Evolutionary conservation across 495 filamentous ascomycete genomes (phyloP).

Genomic region (Tuber aestivum): DNA sequence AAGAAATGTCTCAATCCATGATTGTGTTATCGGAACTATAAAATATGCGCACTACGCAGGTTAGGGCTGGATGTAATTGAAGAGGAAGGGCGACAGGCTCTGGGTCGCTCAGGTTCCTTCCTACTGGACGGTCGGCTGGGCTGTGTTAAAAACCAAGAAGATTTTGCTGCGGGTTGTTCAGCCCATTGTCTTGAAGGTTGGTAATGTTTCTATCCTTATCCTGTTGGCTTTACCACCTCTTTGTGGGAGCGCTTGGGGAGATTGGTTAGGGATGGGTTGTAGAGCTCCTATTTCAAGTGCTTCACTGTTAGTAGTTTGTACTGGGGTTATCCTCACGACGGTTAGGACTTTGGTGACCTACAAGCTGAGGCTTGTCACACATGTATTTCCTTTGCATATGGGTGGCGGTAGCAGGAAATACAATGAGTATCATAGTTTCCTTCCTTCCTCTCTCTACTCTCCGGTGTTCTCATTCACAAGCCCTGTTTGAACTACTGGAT

Average conservation of each 20-base stretch:
- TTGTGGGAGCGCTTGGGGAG: background rate
- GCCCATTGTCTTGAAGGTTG: background rate
- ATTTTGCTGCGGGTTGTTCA: background rate
- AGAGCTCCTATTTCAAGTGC: background rate
- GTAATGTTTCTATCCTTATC: background rate
- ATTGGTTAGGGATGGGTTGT: background rate
- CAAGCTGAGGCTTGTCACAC: too few species aligned
- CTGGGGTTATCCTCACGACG: too few species aligned
- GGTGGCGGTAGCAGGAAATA: too few species aligned
- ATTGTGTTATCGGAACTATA: background rate
- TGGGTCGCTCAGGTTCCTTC: background rate
- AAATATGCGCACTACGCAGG: background rate
- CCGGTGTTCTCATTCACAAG: too few species aligned
- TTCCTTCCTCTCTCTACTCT: too few species aligned
- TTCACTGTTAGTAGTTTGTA: too few species aligned
- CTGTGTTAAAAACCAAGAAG: background rate
- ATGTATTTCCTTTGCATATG: too few species aligned
- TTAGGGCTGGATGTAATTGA: background rate
- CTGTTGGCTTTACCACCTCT: background rate
- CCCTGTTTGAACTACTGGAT: too few species aligned
- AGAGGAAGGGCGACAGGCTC: background rate
- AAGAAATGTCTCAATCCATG: background rate
- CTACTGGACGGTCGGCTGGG: background rate
- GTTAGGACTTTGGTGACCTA: too few species aligned
- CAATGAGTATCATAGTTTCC: too few species aligned